These are phyloP conservation scores for Tolypocladium endophyticum DNA, from an alignment of 2,329 filamentous ascomycete species.

Conservation along the genomic window DNA sequence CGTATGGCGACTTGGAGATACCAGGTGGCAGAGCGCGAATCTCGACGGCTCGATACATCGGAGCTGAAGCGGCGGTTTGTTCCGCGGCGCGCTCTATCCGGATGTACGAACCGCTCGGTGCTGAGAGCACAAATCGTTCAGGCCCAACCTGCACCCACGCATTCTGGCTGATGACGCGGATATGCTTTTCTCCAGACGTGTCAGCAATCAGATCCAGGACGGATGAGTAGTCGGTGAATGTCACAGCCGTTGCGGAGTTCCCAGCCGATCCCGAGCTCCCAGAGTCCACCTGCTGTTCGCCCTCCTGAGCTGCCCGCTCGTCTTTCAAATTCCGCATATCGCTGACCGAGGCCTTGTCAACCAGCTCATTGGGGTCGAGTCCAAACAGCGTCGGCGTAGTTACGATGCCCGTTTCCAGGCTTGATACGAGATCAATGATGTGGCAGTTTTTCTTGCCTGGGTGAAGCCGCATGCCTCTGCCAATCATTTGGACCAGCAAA, in stretches of 20 bases:
- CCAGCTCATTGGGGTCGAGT: slow-evolving; percentile 69
- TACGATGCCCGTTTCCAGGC: slow-evolving; percentile 71
- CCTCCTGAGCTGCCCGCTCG: slow-evolving; percentile 32
- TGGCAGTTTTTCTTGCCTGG: slow-evolving; percentile 80
- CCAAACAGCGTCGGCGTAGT: slow-evolving; percentile 90
- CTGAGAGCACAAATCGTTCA: slow-evolving; percentile 60
- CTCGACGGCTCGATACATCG: slow-evolving; percentile 33
- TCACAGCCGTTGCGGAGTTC: slow-evolving; percentile 37
- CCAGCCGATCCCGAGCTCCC: slow-evolving; percentile 3
- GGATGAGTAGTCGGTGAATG: slow-evolving; percentile 83
- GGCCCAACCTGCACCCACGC: slow-evolving; percentile 76
- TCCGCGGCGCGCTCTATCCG: slow-evolving; percentile 31
- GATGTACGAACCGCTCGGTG: slow-evolving; percentile 51
- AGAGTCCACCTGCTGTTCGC: slow-evolving; percentile 6
- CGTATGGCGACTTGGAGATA: slow-evolving; percentile 48
- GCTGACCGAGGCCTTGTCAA: slow-evolving; percentile 54
- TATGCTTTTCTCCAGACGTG: slow-evolving; percentile 65
- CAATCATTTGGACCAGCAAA: slow-evolving; percentile 94
- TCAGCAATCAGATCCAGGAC: slow-evolving; percentile 87
- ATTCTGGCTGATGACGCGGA: slow-evolving; percentile 62
- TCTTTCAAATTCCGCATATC: slow-evolving; percentile 48
- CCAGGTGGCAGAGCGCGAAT: slow-evolving; percentile 34
- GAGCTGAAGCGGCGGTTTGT: slow-evolving; percentile 7
- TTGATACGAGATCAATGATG: slow-evolving; percentile 91
- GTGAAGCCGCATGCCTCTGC: slow-evolving; percentile 77